These are phyloP conservation scores for Mimosa bimucronata DNA, from an alignment of 306 rosid species.

Conservation along the genomic window DNA sequence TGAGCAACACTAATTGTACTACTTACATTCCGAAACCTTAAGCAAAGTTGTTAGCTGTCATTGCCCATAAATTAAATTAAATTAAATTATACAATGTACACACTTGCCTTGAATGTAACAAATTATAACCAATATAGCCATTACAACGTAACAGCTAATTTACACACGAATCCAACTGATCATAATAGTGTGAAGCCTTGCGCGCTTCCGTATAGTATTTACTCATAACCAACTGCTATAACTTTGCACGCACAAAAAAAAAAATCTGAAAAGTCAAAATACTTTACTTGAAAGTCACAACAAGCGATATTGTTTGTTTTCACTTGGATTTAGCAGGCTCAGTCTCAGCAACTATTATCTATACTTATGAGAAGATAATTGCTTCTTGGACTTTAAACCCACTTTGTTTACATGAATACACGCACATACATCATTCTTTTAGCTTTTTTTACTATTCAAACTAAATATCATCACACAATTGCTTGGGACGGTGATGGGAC, in stretches of 20 bases:
- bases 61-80: too few species aligned
- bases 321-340: not conserved
- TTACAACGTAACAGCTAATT: not conserved
- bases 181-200: not conserved
- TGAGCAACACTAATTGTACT: too few species aligned
- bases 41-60: too few species aligned
- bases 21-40: too few species aligned
- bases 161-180: not conserved
- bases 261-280: not conserved
- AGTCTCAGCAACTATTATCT: not conserved
- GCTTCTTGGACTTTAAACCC: not conserved
- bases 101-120: not conserved
- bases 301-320: not conserved
- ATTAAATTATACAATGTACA: not conserved
- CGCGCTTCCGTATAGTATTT: not conserved
- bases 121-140: not conserved
- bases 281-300: constrained; percentile 27
- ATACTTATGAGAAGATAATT: not conserved
- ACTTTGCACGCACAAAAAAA: too few species aligned
- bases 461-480: constrained; percentile 23
- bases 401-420: not conserved
- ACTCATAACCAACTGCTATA: not conserved
- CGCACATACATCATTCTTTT: not conserved
- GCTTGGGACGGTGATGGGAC: not conserved
- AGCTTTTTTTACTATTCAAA: constrained; percentile 43